Evolutionary conservation across 2,329 filamentous ascomycete genomes (phyloP).

Genomic region (Periconia macrospinosa): DNA sequence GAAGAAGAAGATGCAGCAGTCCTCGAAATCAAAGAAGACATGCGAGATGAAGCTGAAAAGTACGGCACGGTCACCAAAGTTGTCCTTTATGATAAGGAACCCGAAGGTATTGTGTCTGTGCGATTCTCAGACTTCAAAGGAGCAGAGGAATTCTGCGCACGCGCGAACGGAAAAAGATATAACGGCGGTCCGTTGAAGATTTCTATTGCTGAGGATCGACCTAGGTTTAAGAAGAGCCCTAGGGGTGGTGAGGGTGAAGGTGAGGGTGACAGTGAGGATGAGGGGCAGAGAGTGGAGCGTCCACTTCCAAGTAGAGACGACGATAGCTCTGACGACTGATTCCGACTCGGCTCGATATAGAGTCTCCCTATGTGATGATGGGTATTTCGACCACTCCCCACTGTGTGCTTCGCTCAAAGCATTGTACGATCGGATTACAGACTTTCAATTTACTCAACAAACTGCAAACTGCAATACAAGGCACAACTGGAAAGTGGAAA

Average conservation of each 20-base stretch:
- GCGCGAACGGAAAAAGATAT: conserved; percentile 23
- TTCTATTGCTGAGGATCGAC: conserved; percentile 29
- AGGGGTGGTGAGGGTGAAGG: conserved; percentile 22
- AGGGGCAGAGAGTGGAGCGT: conserved; percentile 13
- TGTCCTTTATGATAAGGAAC: conserved; percentile 83
- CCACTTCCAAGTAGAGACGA: conserved; percentile 7
- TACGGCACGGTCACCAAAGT: conserved; percentile 88
- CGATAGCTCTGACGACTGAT: background rate
- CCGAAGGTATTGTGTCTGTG: conserved; percentile 81
- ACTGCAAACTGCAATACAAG: too few species aligned
- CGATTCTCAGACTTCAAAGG: conserved; percentile 73
- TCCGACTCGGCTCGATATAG: background rate
- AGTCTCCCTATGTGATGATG: background rate
- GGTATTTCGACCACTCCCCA: too few species aligned
- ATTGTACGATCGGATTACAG: too few species aligned
- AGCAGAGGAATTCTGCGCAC: conserved; percentile 44
- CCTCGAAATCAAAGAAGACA: conserved; percentile 92
- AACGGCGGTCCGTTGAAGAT: conserved; percentile 16
- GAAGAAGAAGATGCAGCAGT: conserved; percentile 81
- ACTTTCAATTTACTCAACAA: too few species aligned
- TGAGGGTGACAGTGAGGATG: conserved; percentile 29
- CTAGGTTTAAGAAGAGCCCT: conserved; percentile 34
- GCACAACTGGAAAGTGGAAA: too few species aligned
- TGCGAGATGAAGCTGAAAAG: conserved; percentile 85
- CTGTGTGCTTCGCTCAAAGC: too few species aligned